Evolutionary conservation across 148 eudicot species (phyloP).

Genomic region (Chenopodium suecicum): DNA sequence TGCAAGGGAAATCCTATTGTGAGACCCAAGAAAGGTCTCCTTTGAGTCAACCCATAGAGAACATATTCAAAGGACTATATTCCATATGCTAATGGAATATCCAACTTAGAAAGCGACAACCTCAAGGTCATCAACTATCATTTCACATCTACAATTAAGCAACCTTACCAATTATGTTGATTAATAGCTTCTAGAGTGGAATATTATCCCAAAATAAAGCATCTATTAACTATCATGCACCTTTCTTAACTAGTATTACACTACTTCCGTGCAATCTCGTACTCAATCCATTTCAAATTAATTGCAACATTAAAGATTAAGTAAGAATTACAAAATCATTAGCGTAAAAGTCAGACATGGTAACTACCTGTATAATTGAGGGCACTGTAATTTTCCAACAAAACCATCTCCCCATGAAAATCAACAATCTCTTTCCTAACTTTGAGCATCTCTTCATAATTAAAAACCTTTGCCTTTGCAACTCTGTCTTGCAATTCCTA

Average conservation of each 20-base stretch:
- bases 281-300: not conserved
- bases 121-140: slow-evolving; percentile 2
- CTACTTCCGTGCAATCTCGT: not conserved
- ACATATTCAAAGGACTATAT: slow-evolving; percentile 16
- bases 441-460: slow-evolving; percentile 54
- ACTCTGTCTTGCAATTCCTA: slow-evolving; percentile 76
- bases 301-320: not conserved
- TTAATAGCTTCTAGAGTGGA: not conserved
- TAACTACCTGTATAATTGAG: slow-evolving; percentile 71
- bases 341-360: slow-evolving; percentile 2
- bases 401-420: slow-evolving; percentile 87
- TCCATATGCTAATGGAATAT: slow-evolving; percentile 27
- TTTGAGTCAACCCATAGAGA: slow-evolving; percentile 11
- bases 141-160: slow-evolving; percentile 11
- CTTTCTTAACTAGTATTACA: not conserved
- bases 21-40: not conserved
- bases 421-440: slow-evolving; percentile 70
- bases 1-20: not conserved
- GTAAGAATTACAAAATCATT: not conserved
- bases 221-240: not conserved
- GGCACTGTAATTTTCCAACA: slow-evolving; percentile 80
- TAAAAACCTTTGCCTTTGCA: slow-evolving; percentile 36
- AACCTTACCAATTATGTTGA: slow-evolving; percentile 8
- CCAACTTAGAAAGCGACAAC: slow-evolving; percentile 23
- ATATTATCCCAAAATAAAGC: slow-evolving; percentile 1